Evolutionary conservation across 192 early-diverging fungal species (phyloP), one percentile per base, ranked within the genome.

Genomic region (Coemansia sp.): DNA sequence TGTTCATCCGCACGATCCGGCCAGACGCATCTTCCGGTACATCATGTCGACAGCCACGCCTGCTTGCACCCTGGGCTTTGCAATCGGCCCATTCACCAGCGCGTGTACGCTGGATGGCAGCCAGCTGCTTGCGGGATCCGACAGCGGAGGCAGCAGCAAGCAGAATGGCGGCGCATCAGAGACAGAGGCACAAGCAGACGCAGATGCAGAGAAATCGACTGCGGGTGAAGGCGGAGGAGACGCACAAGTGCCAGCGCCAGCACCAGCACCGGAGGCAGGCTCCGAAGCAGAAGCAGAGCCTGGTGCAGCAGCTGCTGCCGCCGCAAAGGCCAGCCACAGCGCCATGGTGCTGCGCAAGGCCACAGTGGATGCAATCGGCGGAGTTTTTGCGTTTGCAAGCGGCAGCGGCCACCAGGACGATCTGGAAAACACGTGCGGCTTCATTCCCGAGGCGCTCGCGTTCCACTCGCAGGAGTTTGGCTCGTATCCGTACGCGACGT

Each of bases 381-480:
- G 88, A 1, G 79, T 87, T 45, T 94, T 88, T 83, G 93, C 85
- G 0, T 96, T 95, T 63, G 87, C 86, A 41, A 67, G 84, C 25
- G 88, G 89, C 7, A 32, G 32, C 9, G 90, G 89, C 20, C 71
- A 78, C 10, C 70, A 79, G 9, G 79, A 81, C 7, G 91, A 93
- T 60, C 83, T 94, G 17, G 83, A 76, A 42, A 71, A 85, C 48
- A 91, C 90, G 20, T 85, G 86, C 53, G 67, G 74, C n/a, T 90
- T 91, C 67, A 66, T 84, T 14, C 67, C 89, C 17, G 81, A 84
- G 53, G 77, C 77, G 17, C 83, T 95, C 77, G 91, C 89, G 25
- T 95, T 95, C 69, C 90, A 89, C 76, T 89, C 92, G 68, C 90
- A 92, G 65, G 94, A 93, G 80, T 89, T 92, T 54, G 94, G 93